phyloP scores from a whole-genome alignment of 2,329 filamentous ascomycete genomes.

The Calonectria pseudoreteaudii region DNA sequence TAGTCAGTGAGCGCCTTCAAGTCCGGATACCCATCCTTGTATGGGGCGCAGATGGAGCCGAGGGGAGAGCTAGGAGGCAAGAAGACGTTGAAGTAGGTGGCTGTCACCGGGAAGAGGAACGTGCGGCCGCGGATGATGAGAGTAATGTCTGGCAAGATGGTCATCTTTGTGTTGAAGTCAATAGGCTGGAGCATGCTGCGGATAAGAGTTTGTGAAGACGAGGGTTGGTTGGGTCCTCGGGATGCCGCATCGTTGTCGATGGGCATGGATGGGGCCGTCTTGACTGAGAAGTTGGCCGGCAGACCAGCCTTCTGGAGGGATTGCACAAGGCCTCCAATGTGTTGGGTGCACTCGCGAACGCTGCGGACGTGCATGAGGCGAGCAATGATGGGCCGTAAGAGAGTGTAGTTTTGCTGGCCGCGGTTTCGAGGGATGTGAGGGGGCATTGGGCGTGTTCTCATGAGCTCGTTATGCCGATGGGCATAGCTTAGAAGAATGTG shows the following conservation, averaged over 20 bases:
- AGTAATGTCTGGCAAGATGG: slow-evolving; percentile 56
- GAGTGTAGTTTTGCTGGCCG: slow-evolving; percentile 57
- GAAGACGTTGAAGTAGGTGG: slow-evolving; percentile 59
- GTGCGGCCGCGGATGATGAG: slow-evolving; percentile 60
- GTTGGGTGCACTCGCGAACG: slow-evolving; percentile 52
- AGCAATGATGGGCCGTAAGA: slow-evolving; percentile 65
- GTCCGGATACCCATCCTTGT: slow-evolving; percentile 57
- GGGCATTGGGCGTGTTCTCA: slow-evolving; percentile 70
- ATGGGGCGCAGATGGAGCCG: slow-evolving; percentile 55
- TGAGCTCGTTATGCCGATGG: slow-evolving; percentile 79
- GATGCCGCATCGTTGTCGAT: slow-evolving; percentile 40
- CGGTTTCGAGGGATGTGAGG: slow-evolving; percentile 52
- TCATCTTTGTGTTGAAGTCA: slow-evolving; percentile 57
- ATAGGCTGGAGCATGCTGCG: slow-evolving; percentile 56
- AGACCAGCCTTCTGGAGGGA: slow-evolving; percentile 61
- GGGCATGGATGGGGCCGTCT: slow-evolving; percentile 49
- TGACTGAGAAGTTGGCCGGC: slow-evolving; percentile 56
- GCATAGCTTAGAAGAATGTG: slow-evolving; percentile 83
- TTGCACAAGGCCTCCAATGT: slow-evolving; percentile 57
- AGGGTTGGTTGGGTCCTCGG: slow-evolving; percentile 50
- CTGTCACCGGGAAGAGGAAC: slow-evolving; percentile 55
- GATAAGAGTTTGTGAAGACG: slow-evolving; percentile 59
- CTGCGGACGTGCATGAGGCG: slow-evolving; percentile 59
- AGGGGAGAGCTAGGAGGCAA: slow-evolving; percentile 53
- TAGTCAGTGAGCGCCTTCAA: slow-evolving; percentile 59